Percentiles rank a stretch among this genome's conserved stretches.
phyloP scores from a whole-genome alignment of 78 protist genomes.

The Chrysochromulina parva region DNA sequence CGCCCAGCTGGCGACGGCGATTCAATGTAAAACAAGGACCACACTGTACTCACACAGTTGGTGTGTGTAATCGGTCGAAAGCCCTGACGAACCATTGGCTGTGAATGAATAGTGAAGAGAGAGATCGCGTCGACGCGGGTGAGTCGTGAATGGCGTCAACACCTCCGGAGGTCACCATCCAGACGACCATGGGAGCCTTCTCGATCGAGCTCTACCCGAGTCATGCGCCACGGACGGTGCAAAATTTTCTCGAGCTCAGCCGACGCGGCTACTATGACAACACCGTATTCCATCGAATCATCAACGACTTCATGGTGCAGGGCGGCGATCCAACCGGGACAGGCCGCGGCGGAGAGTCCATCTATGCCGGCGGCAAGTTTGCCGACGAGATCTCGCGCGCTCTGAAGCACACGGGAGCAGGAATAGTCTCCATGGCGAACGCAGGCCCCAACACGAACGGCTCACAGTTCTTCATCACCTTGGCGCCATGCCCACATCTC shows the following conservation, averaged over 20 bases:
- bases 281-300: conserved; percentile 63
- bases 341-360: conserved; percentile 82
- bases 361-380: conserved; percentile 92
- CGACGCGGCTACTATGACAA: conserved; percentile 77
- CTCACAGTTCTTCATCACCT: conserved; percentile 63
- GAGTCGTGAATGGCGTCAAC: no score
- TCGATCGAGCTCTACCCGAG: conserved; percentile 83
- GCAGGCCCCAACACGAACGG: conserved; percentile 92
- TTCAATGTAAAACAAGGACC: no score
- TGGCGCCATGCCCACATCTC: conserved; percentile 73
- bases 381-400: conserved; percentile 89
- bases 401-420: conserved; percentile 68
- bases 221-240: conserved; percentile 91
- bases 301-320: conserved; percentile 93
- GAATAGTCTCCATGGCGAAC: conserved; percentile 84
- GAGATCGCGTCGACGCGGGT: no score
- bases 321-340: conserved; percentile 91
- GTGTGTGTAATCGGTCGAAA: no score
- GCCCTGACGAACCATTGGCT: no score
- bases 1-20: no score
- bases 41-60: no score
- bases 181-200: no score
- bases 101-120: no score
- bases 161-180: no score
- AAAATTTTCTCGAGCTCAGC: conserved; percentile 89